phyloP scores from a whole-genome alignment of 2,329 filamentous ascomycete genomes.

The Fusarium brachygibbosum region DNA sequence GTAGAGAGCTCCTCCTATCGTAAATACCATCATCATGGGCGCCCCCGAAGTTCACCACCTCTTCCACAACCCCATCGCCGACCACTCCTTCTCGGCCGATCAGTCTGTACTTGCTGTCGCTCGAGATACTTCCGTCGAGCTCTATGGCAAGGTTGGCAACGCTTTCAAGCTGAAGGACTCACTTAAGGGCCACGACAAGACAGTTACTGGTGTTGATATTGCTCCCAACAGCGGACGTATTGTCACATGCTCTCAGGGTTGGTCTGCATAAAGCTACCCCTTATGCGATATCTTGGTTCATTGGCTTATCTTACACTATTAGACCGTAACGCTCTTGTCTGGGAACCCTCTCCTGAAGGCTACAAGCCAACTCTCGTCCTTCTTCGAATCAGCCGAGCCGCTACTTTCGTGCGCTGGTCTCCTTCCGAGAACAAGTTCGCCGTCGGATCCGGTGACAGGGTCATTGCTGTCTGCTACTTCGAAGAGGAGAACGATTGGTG shows the following conservation, averaged over 20 bases:
- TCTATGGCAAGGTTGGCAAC: constrained; percentile 81
- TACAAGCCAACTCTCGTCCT: constrained; percentile 98
- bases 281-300: background rate
- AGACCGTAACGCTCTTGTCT: constrained; percentile 98
- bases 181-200: constrained; percentile 97
- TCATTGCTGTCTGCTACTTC: constrained; percentile 98
- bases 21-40: constrained; percentile 72
- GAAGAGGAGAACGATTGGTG: constrained; percentile 99
- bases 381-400: constrained; percentile 95
- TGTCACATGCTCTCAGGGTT: constrained; percentile 96
- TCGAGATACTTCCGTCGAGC: constrained; percentile 89
- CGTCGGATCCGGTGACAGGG: constrained; percentile 93
- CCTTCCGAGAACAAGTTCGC: constrained; percentile 98
- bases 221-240: constrained; percentile 91
- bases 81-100: constrained; percentile 98
- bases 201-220: constrained; percentile 95
- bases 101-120: constrained; percentile 89
- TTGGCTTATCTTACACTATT: constrained; percentile 21
- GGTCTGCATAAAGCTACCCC: constrained; percentile 37
- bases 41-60: constrained; percentile 94
- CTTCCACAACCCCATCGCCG: constrained; percentile 95
- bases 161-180: constrained; percentile 90
- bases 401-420: constrained; percentile 97
- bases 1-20: constrained; percentile 87
- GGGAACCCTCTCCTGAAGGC: constrained; percentile 91